These are phyloP conservation scores for Areca catechu DNA, from an alignment of 176 grass and related monocot species.

Conservation along the genomic window DNA sequence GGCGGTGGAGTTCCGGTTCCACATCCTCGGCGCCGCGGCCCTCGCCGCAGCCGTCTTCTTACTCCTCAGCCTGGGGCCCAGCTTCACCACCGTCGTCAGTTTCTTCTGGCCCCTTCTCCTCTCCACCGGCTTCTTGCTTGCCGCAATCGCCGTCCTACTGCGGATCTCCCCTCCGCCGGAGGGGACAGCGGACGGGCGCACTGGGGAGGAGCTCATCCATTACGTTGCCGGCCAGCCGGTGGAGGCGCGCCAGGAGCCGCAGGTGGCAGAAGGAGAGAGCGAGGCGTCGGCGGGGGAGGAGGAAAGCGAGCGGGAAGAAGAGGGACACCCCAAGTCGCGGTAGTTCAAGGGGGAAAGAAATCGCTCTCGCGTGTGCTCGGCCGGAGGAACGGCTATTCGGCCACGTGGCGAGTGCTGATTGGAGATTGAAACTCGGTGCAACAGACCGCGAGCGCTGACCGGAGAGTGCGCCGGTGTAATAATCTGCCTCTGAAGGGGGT, in stretches of 20 bases:
- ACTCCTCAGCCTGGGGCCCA: slow-evolving; percentile 25
- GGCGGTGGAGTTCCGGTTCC: slow-evolving; percentile 9
- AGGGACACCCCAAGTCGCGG: not conserved
- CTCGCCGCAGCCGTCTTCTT: slow-evolving; percentile 6
- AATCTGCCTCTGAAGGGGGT: too few species aligned
- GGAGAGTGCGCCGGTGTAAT: too few species aligned
- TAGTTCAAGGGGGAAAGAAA: too few species aligned
- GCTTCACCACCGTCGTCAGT: slow-evolving; percentile 14
- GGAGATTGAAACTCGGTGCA: too few species aligned
- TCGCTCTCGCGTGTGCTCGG: too few species aligned
- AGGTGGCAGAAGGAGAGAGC: not conserved
- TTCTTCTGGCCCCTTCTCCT: slow-evolving; percentile 40
- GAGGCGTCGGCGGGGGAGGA: slow-evolving; percentile 5
- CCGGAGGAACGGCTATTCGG: too few species aligned
- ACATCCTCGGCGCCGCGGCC: slow-evolving; percentile 7
- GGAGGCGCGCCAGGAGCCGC: slow-evolving; percentile 11
- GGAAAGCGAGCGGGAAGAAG: not conserved
- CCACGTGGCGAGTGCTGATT: too few species aligned
- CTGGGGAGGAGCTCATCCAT: slow-evolving; percentile 25
- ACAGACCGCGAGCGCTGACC: too few species aligned
- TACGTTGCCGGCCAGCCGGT: slow-evolving; percentile 23
- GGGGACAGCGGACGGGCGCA: not conserved
- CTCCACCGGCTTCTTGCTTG: slow-evolving; percentile 32
- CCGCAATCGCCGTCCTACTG: slow-evolving; percentile 27
- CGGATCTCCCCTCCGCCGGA: slow-evolving; percentile 29